Evolutionary conservation across 225 moss, liverwort and hornwort genomes (phyloP), one percentile per base, ranked within the genome.

Genomic region (Sphagnum tenellum): DNA sequence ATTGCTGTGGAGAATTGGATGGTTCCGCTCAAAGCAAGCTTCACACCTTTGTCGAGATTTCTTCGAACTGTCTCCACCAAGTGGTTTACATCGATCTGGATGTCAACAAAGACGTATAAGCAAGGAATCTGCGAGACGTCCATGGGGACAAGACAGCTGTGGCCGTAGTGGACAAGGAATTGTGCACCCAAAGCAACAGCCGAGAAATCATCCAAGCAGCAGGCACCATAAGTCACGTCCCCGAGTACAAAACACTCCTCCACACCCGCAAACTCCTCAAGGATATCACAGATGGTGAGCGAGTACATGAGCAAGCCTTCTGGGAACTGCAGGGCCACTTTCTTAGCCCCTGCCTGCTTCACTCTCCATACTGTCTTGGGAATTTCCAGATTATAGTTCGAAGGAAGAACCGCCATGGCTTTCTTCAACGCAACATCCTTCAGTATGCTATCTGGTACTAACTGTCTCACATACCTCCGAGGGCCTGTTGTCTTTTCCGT

Each of bases 91-190:
- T 96, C 92, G 11, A 96, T 92, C 72, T 90, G 96, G 60, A 96
- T 92, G 55, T 98, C 96, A 3, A 98, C 96, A 71, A 98, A 98
- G 3, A 98, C 87, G n/a, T 98, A 98, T 45, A 96, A 75, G 77
- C 96, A 98, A 5, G 96, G 96, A 46, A 98, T 92, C 51, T 82
- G 80, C 3, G 96, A 83, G 0, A 79, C 81, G 60, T 98, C 96
- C 2, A 98, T 81, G 2, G 92, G 96, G 3, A 98, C 90, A 48
- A 98, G 74, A 70, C 96, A 98, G 67, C 96, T 98, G 55, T 98
- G 96, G 2, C 85, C 96, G 50, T 98, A 98, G 59, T 98, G 96
- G 13, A 98, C 92, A 50, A 98, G 64, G 64, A 98, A 98, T 49
- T 92, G 84, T 3, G 90, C 96, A 44, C 92, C 88, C 3, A 98